Evolutionary conservation across 306 rosid species (phyloP), one percentile per base, ranked within the genome.

Genomic region (Cyclanthera cordifolia): DNA sequence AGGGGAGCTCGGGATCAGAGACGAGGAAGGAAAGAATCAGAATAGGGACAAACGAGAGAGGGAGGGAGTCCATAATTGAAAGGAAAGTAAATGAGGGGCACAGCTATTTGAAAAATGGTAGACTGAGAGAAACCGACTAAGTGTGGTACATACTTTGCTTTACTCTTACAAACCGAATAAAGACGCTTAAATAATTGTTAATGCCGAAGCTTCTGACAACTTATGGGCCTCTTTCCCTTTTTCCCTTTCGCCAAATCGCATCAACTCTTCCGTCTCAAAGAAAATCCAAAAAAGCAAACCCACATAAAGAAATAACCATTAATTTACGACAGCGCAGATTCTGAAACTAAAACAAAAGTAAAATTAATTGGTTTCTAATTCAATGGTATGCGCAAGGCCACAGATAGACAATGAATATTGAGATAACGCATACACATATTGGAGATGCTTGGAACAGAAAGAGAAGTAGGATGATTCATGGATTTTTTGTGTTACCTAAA

Each of bases 1-100:
- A 57, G 81, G 78, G 74, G 61, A 27, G 69, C 86, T 87, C 85
- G 89, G 95, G 95, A 91, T 91, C 87, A 77, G 89, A 83, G 91
- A 76, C 77, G 88, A 87, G 78, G 69, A 61, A 43, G 69, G 81
- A 81, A 79, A 75, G 76, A 70, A 59, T 45, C 74, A 68, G 27
- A 51, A 39, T 41, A 80, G 71, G 73, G 78, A 81, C 69, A 71
- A 76, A 67, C 24, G 16, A 59, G 69, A 60, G 27, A 15, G 21
- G 59, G 65, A 50, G 49, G 30, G 72, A 76, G 73, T 67, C 72
- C 70, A 85, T 79, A 82, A 90, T 87, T 78, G 74, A 74, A 76
- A 79, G 63, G 53, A 77, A 80, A 79, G 70, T 71, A 84, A 61
- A 82, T 72, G 69, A 65, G 53, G 76, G 79, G 79, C 73, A 23